Conservation (phyloP, 352 stramenopile species). For the Pythium aristosporum region DNA sequence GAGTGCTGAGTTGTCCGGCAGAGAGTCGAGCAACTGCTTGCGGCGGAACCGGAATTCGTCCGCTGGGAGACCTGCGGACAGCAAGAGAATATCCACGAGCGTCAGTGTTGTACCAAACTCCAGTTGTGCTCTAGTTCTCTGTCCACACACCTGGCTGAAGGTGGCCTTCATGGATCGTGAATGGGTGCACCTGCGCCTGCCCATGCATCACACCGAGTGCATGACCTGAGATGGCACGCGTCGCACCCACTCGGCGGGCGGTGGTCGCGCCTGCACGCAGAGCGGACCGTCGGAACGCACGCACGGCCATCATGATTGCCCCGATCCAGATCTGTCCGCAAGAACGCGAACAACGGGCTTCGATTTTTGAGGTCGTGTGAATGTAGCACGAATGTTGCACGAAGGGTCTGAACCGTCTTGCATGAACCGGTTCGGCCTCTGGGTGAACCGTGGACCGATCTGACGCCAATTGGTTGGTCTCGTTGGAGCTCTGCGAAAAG, state of each 20-base stretch:
- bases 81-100: neutral
- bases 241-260: neutral
- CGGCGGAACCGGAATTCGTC: constrained; percentile 68
- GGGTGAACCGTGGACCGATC: constrained; percentile 19
- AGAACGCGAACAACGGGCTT: neutral
- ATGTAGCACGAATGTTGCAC: constrained; percentile 20
- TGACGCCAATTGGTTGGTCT: constrained; percentile 26
- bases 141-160: constrained; percentile 45
- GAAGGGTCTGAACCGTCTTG: neutral
- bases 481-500: constrained; percentile 20
- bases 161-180: constrained; percentile 41
- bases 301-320: constrained; percentile 11
- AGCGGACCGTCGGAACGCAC: constrained; percentile 8
- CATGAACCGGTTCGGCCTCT: constrained; percentile 9
- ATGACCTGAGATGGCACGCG: constrained; percentile 8
- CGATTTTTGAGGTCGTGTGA: constrained; percentile 6
- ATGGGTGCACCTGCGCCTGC: constrained; percentile 39
- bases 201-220: constrained; percentile 31
- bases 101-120: neutral
- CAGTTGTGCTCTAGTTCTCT: too few species aligned
- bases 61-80: constrained; percentile 42
- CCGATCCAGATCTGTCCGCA: neutral
- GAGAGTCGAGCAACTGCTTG: constrained; percentile 51
- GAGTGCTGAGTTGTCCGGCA: constrained; percentile 73
- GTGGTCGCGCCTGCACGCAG: neutral